These are phyloP conservation scores for Hypholoma fasciculare DNA, from an alignment of 768 basidiomycete genomes.

Conservation along the genomic window DNA sequence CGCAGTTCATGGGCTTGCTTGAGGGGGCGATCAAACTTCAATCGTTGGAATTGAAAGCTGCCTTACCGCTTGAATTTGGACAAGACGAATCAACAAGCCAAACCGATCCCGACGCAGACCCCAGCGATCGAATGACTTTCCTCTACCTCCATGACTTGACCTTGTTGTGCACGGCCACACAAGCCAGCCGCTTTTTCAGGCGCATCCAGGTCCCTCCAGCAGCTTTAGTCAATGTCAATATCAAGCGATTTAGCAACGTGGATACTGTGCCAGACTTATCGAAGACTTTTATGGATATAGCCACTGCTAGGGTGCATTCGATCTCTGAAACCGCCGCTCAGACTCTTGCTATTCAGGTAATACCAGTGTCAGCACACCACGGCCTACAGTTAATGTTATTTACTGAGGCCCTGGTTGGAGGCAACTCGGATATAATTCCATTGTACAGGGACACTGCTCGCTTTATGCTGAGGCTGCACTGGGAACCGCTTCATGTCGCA, in stretches of 20 bases:
- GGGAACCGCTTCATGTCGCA: too few relatives aligned
- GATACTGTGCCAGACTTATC: not conserved
- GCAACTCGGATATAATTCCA: too few relatives aligned
- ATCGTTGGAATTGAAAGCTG: not conserved
- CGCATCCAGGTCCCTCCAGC: not conserved
- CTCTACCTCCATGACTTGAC: not conserved
- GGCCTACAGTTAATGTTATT: too few relatives aligned
- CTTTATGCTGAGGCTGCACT: too few relatives aligned
- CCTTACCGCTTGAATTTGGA: not conserved
- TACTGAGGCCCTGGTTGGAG: too few relatives aligned
- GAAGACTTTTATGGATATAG: not conserved
- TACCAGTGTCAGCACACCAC: too few relatives aligned
- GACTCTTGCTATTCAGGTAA: too few relatives aligned
- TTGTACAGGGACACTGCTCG: too few relatives aligned
- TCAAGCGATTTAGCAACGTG: not conserved
- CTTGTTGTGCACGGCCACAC: not conserved
- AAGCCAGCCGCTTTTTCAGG: not conserved
- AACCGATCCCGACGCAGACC: too few relatives aligned
- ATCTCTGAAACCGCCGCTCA: too few relatives aligned
- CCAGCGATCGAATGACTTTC: not conserved
- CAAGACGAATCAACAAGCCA: too few relatives aligned
- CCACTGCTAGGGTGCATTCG: not conserved
- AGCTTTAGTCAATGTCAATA: not conserved
- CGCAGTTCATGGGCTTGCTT: not conserved
- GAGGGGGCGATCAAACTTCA: not conserved